phyloP scores from a whole-genome alignment of 179 eudicot species.

The Sideroxylon spinosum region DNA sequence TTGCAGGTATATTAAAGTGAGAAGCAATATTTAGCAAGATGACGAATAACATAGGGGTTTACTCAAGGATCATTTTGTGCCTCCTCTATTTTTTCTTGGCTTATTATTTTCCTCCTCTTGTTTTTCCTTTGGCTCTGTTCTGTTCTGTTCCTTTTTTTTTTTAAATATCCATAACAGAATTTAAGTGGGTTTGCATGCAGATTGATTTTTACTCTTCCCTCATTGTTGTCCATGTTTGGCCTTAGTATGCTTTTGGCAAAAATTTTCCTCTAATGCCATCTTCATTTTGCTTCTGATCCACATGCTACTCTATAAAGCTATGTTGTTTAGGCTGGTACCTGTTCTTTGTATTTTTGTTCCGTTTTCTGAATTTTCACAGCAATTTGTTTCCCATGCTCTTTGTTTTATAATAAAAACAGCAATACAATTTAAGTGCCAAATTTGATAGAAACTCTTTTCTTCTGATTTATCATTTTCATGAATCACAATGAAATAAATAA shows the following conservation, averaged over 20 bases:
- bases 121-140: background rate
- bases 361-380: background rate
- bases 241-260: background rate
- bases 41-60: background rate
- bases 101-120: background rate
- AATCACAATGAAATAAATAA: background rate
- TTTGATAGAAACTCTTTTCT: background rate
- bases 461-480: constrained; percentile 4
- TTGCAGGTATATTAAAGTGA: background rate
- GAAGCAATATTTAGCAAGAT: background rate
- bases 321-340: background rate
- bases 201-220: background rate
- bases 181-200: background rate
- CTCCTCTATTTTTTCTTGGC: background rate
- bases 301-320: background rate
- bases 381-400: background rate
- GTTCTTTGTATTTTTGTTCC: background rate
- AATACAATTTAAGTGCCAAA: background rate
- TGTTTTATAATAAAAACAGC: background rate
- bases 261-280: background rate
- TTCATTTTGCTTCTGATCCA: background rate
- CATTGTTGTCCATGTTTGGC: background rate
- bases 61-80: background rate
- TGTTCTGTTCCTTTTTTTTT: too few species aligned
- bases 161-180: background rate